Base-by-base conservation (phyloP, 805 yeast genomes). In the Scheffersomyces amazonensis region DNA sequence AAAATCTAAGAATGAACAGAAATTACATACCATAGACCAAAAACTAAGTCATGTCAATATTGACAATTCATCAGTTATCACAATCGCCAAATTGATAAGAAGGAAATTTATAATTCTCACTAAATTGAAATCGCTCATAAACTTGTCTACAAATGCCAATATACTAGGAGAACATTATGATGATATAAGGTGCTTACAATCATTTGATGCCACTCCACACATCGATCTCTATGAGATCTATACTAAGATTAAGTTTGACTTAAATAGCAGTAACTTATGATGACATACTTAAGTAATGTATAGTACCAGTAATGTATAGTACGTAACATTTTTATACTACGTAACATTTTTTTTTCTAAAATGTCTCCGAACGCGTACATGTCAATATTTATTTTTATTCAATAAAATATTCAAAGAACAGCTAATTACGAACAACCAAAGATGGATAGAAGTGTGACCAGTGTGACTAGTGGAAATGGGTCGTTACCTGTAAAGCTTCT, bases 401-500 rank as follows among this genome's bases (percentile, higher is more conserved):
- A n/a, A n/a, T n/a, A n/a, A n/a, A n/a, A n/a, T n/a, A n/a, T n/a
- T n/a, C n/a, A n/a, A n/a, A n/a, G n/a, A n/a, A n/a, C n/a, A n/a
- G n/a, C n/a, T n/a, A n/a, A n/a, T n/a, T n/a, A n/a, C n/a, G n/a
- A n/a, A n/a, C n/a, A n/a, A n/a, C n/a, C n/a, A n/a, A n/a, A n/a
- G n/a, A n/a, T n/a, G n/a, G n/a, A n/a, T n/a, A n/a, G n/a, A n/a
- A n/a, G n/a, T n/a, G n/a, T n/a, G n/a, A n/a, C n/a, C 10, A 24
- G 27, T 24, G 13, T 12, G 8, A 11, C 6, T 5, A 13, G 27
- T n/a, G 18, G 18, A 13, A 16, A 33, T 24, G n/a, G 15, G 16
- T 44, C 52, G 15, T 71, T 90, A 10, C 97, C 97, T 0, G 81
- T 87, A 2, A 73, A 75, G 40, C 76, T 91, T 2, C 85, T 81